Percentiles rank a stretch among this genome's conserved stretches.
These are phyloP conservation scores for Durotheca rogersii DNA, from an alignment of 495 filamentous ascomycete species.

Conservation along the genomic window DNA sequence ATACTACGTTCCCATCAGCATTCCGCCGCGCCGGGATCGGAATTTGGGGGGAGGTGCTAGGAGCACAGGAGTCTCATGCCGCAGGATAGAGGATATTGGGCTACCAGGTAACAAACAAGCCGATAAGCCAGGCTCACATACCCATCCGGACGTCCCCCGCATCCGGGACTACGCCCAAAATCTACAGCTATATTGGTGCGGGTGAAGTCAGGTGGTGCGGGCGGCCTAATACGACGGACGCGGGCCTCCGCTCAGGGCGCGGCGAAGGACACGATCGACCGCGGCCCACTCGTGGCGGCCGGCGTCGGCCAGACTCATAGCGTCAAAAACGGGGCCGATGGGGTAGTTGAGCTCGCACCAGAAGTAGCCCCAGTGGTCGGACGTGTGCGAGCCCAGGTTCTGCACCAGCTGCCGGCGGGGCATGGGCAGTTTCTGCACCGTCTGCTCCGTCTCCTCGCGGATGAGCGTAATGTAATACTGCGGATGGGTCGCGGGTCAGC, in stretches of 20 bases:
- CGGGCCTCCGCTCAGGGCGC: constrained; percentile 25
- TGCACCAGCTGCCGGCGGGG: constrained; percentile 31
- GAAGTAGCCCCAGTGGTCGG: constrained; percentile 47
- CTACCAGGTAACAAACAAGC: too few relatives aligned
- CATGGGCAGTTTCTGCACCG: constrained; percentile 21
- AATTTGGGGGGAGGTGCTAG: too few relatives aligned
- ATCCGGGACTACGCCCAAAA: too few relatives aligned
- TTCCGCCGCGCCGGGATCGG: too few relatives aligned
- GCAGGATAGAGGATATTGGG: too few relatives aligned
- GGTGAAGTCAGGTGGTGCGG: background rate
- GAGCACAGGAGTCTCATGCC: too few relatives aligned
- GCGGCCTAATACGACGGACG: constrained; percentile 11
- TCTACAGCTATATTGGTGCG: too few relatives aligned
- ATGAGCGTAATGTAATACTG: constrained; percentile 57
- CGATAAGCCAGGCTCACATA: too few relatives aligned
- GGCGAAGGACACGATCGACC: constrained; percentile 42
- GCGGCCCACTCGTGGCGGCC: constrained; percentile 41
- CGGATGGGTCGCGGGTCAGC: constrained; percentile 23
- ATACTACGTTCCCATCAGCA: too few relatives aligned
- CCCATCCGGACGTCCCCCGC: too few relatives aligned
- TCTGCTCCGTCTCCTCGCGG: constrained; percentile 45
- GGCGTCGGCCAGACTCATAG: constrained; percentile 39
- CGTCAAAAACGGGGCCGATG: constrained; percentile 28
- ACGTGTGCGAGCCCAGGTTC: constrained; percentile 37
- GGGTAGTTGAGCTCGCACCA: constrained; percentile 42